Conservation (phyloP, 257 asterid species). For the Jaltomata sinuosa region DNA sequence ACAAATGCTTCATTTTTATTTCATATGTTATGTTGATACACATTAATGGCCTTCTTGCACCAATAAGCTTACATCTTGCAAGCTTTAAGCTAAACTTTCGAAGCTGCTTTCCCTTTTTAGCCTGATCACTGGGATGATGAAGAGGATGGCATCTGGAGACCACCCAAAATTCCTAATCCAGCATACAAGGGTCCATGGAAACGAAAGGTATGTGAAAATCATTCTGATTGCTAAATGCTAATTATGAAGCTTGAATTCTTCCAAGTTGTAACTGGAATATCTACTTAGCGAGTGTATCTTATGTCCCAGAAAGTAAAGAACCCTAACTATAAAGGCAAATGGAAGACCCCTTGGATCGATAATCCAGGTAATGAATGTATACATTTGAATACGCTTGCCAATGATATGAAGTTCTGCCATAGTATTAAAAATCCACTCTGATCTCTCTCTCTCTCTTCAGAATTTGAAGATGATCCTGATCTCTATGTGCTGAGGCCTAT, state of each 20-base stretch:
- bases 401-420: neutral
- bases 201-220: conserved; percentile 8
- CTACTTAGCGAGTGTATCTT: neutral
- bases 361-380: conserved; percentile 17
- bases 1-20: neutral
- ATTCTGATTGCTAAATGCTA: neutral
- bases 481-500: conserved; percentile 15
- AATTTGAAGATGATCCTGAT: conserved; percentile 24
- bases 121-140: conserved; percentile 27
- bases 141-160: conserved; percentile 19
- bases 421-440: neutral
- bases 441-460: conserved; percentile 4
- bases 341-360: conserved; percentile 23
- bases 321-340: conserved; percentile 23
- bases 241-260: neutral
- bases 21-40: neutral
- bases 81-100: neutral
- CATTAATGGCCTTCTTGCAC: neutral
- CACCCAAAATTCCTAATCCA: conserved; percentile 17
- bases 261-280: neutral
- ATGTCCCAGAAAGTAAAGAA: conserved; percentile 14
- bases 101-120: neutral
- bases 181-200: conserved; percentile 23
- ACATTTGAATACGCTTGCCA: neutral
- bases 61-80: neutral